Evolutionary conservation across 1,139 yeast genomes (phyloP), one percentile per base, ranked within the genome.

Genomic region (Yamadazyma atmosphaerica): DNA sequence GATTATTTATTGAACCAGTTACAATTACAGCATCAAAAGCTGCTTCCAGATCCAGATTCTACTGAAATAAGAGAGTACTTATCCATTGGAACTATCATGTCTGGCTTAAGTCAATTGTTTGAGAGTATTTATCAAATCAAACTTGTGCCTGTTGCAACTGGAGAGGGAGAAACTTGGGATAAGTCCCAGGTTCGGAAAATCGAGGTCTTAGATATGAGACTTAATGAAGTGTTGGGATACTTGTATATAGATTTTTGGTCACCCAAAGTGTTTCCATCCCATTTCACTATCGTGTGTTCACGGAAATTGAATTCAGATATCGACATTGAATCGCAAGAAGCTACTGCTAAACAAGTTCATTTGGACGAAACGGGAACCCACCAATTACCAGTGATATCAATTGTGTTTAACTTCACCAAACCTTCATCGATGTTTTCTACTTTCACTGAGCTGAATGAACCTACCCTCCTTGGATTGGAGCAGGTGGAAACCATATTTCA

Each of bases 401-500:
- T 92, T 23, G 87, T 89, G 21, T 92, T 98, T 56, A 90, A 89
- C 56, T 92, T 92, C 60, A 68, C 69, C n/a, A 72, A 67, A 66
- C 31, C 51, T 26, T 27, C 48, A 29, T 39, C 49, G 12, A 28
- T 28, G 9, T 13, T 44, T 6, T 42, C 40, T 15, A 31, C 34
- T 12, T 36, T 37, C n/a, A 36, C 45, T n/a, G 33, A 22, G 1
- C 32, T 33, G 9, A 45, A 44, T 14, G 44, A 50, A 19, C 72
- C 75, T 6, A 66, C 76, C 0, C 65, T 87, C 18, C 63, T 92
- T 30, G 71, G 83, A 7, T 71, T 87, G 44, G 79, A 75, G 41
- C 98, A 94, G 54, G 90, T 92, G 4, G 96, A 90, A 54, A 92
- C 98, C 0, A 65, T 92, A 24, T 92, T 94, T 66, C 99, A 92